Conservation (phyloP, 345 rosid genomes). For the Eutrema heterophyllum region DNA sequence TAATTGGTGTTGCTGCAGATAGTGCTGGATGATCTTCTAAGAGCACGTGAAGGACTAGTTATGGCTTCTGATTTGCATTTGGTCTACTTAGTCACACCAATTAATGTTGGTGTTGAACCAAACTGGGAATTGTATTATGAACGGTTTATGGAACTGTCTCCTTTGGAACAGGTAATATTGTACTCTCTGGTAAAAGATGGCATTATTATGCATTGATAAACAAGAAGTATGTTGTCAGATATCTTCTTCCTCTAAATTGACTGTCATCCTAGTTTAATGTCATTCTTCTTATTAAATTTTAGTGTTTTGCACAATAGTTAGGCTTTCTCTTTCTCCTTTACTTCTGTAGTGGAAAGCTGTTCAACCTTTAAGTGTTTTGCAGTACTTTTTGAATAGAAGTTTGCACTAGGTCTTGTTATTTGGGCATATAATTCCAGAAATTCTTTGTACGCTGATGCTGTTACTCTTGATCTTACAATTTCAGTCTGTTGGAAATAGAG, state of each 20-base stretch:
- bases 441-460: slow-evolving; percentile 11
- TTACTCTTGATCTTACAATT: slow-evolving; percentile 22
- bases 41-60: slow-evolving; percentile 97
- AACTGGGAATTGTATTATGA: slow-evolving; percentile 93
- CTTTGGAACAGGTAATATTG: slow-evolving; percentile 75
- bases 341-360: neutral
- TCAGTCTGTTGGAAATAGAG: slow-evolving; percentile 95
- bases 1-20: slow-evolving; percentile 47
- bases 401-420: neutral
- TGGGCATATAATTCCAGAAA: neutral
- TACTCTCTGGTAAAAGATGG: neutral
- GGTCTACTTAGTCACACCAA: slow-evolving; percentile 88
- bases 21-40: slow-evolving; percentile 90
- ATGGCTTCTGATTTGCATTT: slow-evolving; percentile 96
- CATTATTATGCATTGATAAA: neutral
- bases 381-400: neutral
- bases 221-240: slow-evolving; percentile 4
- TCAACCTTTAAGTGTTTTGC: slow-evolving; percentile 6
- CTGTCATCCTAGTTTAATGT: neutral
- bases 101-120: slow-evolving; percentile 90
- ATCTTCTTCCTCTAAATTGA: neutral
- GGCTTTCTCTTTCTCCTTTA: neutral
- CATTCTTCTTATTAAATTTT: neutral
- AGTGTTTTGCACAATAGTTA: neutral
- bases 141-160: slow-evolving; percentile 82